These are phyloP conservation scores for Tetraselmis striata DNA, from an alignment of 139 green algal genomes.

Conservation along the genomic window DNA sequence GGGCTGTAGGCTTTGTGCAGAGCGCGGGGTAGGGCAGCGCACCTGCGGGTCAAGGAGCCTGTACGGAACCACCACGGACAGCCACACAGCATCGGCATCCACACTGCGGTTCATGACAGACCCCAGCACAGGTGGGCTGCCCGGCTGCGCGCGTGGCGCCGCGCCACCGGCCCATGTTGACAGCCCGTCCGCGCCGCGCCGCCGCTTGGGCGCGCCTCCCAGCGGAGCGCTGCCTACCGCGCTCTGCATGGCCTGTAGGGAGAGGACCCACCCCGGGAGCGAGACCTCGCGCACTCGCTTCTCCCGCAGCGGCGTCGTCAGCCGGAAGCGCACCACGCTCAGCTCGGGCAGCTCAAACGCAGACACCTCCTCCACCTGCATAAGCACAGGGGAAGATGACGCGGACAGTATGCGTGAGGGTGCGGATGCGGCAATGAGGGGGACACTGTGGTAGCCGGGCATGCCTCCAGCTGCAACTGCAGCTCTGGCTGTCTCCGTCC, in stretches of 20 bases:
- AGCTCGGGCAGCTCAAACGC: neutral
- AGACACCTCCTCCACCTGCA: neutral
- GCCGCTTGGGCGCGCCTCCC: neutral
- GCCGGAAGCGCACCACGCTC: neutral
- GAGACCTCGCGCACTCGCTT: neutral
- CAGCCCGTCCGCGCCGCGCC: neutral
- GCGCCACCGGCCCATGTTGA: neutral
- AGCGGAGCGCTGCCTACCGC: neutral
- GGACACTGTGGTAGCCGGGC: no score
- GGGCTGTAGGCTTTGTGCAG: no score
- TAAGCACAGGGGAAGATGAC: no score
- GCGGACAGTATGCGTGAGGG: no score
- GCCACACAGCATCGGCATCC: neutral
- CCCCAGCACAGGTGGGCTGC: neutral
- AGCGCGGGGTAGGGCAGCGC: no score
- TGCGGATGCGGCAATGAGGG: no score
- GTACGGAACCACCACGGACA: neutral
- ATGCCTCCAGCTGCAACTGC: no score
- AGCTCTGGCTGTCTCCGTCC: no score
- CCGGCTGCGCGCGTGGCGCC: no score
- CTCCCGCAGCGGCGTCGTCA: neutral
- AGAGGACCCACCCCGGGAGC: neutral
- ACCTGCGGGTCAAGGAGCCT: neutral
- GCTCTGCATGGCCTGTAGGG: neutral
- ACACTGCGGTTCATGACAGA: neutral